Evolutionary conservation across 2,329 filamentous ascomycete species (phyloP).

Genomic region (Alternaria triticina): DNA sequence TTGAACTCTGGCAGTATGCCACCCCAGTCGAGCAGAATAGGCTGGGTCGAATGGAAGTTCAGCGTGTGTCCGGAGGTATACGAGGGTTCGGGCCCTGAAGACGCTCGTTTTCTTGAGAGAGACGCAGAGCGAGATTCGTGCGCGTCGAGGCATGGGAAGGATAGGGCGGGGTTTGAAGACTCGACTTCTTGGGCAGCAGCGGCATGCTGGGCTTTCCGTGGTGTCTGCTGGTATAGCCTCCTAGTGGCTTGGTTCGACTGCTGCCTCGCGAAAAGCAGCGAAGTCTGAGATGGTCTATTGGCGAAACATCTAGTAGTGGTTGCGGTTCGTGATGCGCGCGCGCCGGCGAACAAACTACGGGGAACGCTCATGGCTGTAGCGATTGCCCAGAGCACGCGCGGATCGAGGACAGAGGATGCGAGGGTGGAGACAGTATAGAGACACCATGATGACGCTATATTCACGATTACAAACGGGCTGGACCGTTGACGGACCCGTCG

Average conservation of each 20-base stretch:
- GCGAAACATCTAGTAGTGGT: slow-evolving; percentile 9
- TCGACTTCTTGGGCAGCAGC: slow-evolving; percentile 31
- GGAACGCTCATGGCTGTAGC: slow-evolving; percentile 37
- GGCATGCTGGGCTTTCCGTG: slow-evolving; percentile 33
- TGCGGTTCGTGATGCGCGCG: slow-evolving; percentile 25
- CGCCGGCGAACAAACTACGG: slow-evolving; percentile 35
- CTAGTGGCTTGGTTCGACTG: slow-evolving; percentile 32
- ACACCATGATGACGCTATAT: slow-evolving; percentile 26
- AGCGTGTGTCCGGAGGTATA: slow-evolving; percentile 91
- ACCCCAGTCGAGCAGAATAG: slow-evolving; percentile 90
- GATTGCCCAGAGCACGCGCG: neutral
- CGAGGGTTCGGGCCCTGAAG: slow-evolving; percentile 84
- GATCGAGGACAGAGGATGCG: slow-evolving; percentile 7
- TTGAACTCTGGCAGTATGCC: slow-evolving; percentile 88
- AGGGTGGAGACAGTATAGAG: slow-evolving; percentile 9
- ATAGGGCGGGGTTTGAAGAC: slow-evolving; percentile 50
- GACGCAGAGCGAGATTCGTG: slow-evolving; percentile 63
- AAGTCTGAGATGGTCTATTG: slow-evolving; percentile 9
- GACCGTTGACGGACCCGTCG: slow-evolving; percentile 1
- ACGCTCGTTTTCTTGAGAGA: slow-evolving; percentile 72
- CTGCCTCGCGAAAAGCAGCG: slow-evolving; percentile 19
- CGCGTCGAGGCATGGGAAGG: slow-evolving; percentile 52
- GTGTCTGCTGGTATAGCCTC: slow-evolving; percentile 39
- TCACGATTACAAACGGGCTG: slow-evolving; percentile 20
- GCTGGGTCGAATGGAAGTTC: slow-evolving; percentile 73